phyloP scores from a whole-genome alignment of 805 yeast species.

The Saturnispora gosingensis region DNA sequence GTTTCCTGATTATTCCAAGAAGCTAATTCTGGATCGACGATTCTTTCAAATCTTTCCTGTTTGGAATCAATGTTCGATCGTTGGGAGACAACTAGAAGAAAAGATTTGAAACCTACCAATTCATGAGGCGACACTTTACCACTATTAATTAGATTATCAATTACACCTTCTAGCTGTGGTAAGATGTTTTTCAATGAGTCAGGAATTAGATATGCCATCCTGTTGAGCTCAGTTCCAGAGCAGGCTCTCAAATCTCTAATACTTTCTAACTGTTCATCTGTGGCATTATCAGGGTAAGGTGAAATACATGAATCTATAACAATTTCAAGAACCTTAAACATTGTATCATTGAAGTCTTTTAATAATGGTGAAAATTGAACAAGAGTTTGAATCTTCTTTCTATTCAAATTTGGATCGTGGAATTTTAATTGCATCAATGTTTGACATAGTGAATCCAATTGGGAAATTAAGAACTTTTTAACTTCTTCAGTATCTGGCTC shows the following conservation, averaged over 20 bases:
- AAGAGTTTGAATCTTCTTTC: slow-evolving; percentile 82
- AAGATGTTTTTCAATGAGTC: slow-evolving; percentile 75
- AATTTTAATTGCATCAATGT: slow-evolving; percentile 65
- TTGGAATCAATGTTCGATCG: slow-evolving; percentile 68
- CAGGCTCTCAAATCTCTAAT: slow-evolving; percentile 82
- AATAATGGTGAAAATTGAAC: slow-evolving; percentile 90
- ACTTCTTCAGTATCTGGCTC: slow-evolving; percentile 45
- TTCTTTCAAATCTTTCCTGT: slow-evolving; percentile 62
- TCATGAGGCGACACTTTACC: slow-evolving; percentile 44
- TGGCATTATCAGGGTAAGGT: slow-evolving; percentile 52
- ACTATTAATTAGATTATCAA: slow-evolving; percentile 58
- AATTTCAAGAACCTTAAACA: slow-evolving; percentile 79
- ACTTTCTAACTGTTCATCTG: slow-evolving; percentile 66
- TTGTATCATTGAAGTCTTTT: slow-evolving; percentile 61
- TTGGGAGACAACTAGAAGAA: slow-evolving; percentile 83
- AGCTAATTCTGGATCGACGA: slow-evolving; percentile 86
- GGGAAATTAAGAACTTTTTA: slow-evolving; percentile 41
- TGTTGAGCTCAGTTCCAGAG: slow-evolving; percentile 89
- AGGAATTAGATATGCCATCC: slow-evolving; percentile 93
- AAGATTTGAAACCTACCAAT: slow-evolving; percentile 87
- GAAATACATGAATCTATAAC: slow-evolving; percentile 76
- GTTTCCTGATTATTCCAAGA: slow-evolving; percentile 94
- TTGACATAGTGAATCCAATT: slow-evolving; percentile 64
- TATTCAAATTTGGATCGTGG: slow-evolving; percentile 68
- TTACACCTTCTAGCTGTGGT: slow-evolving; percentile 72